These are phyloP conservation scores for Strobilomyces echinocephalus DNA, from an alignment of 768 basidiomycete genomes.

Conservation along the genomic window DNA sequence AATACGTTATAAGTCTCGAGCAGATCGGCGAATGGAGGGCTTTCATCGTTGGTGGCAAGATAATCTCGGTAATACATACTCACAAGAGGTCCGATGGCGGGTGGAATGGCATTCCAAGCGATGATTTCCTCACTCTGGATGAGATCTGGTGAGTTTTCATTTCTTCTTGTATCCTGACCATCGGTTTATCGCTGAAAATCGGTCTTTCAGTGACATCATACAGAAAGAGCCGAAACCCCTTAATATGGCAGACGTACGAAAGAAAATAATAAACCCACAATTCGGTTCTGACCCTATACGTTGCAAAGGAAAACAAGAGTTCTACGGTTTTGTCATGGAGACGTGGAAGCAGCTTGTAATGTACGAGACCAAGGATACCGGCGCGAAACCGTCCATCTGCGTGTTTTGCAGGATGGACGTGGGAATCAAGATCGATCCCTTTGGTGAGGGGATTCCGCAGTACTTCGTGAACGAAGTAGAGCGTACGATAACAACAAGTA, in stretches of 20 bases:
- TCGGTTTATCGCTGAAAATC: too few relatives aligned
- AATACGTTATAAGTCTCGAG: neutral
- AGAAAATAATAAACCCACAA: neutral
- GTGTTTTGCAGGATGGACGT: neutral
- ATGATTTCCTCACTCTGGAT: too few relatives aligned
- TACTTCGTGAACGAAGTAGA: neutral
- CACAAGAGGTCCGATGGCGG: neutral
- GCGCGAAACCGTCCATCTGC: neutral
- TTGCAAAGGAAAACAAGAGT: neutral
- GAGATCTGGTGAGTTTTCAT: too few relatives aligned
- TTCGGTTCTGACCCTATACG: too few relatives aligned
- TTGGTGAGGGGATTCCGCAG: neutral
- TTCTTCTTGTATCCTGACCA: too few relatives aligned
- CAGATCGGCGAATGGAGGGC: neutral
- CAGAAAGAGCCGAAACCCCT: neutral
- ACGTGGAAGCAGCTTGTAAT: neutral
- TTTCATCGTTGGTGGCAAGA: neutral
- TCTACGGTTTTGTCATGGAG: neutral
- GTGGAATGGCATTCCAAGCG: too few relatives aligned
- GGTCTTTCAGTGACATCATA: too few relatives aligned
- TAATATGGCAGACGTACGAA: neutral
- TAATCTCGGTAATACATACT: neutral
- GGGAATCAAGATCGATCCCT: neutral
- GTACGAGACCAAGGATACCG: neutral
- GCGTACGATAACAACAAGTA: neutral